These are phyloP conservation scores for Rhododendron vialii DNA, from an alignment of 148 eudicot genomes.

Conservation along the genomic window DNA sequence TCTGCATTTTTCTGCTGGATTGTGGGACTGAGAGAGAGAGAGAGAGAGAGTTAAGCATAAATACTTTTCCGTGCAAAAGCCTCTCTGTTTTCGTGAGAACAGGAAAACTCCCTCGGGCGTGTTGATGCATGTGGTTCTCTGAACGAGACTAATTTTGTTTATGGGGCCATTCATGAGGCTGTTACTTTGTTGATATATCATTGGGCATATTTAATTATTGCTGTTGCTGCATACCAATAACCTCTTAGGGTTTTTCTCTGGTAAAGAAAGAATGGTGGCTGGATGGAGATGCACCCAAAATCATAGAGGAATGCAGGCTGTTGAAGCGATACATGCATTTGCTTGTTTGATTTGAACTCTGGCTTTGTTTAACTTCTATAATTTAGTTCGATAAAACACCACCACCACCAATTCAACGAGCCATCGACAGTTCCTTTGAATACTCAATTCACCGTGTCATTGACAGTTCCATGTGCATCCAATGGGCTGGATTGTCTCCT, in stretches of 20 bases:
- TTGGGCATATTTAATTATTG: background rate
- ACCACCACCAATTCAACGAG: background rate
- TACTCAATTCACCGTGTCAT: background rate
- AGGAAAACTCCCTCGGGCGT: background rate
- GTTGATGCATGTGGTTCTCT: background rate
- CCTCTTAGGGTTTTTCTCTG: background rate
- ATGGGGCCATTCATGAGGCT: background rate
- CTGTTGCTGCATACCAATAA: background rate
- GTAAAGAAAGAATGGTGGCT: background rate
- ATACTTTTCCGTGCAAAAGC: background rate
- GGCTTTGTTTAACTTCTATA: background rate
- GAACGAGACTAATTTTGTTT: background rate
- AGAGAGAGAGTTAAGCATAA: background rate
- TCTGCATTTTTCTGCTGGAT: background rate
- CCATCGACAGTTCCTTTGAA: background rate
- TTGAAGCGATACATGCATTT: background rate
- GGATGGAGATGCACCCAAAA: background rate
- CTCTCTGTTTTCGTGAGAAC: background rate
- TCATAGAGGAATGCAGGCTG: background rate
- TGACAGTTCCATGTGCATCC: background rate
- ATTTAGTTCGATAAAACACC: background rate
- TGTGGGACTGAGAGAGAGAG: background rate
- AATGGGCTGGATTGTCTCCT: background rate
- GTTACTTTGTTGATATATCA: background rate
- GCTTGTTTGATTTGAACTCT: background rate